Conservation (phyloP, 1,139 yeast genomes). For the Casaregolazyma suthepensis region DNA sequence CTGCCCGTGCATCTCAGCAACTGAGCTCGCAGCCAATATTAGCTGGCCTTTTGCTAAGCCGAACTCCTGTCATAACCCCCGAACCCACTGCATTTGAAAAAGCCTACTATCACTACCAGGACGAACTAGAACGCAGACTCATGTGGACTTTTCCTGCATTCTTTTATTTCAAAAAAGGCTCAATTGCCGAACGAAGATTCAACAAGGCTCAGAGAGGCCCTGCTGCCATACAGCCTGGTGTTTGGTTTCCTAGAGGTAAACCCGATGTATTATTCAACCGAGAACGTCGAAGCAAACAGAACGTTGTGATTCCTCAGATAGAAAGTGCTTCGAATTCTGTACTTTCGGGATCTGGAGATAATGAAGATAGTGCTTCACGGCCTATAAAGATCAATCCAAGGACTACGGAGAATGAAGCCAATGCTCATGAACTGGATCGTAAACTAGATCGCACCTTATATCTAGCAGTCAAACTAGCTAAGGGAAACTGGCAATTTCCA, state of each 20-base stretch:
- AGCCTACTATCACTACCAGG: slow-evolving; percentile 75
- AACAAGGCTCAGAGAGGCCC: slow-evolving; percentile 61
- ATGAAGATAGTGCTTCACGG: slow-evolving; percentile 46
- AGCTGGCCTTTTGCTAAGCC: slow-evolving; percentile 55
- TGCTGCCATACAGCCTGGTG: slow-evolving; percentile 61
- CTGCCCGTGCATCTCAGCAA: slow-evolving; percentile 43
- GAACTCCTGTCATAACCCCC: slow-evolving; percentile 80
- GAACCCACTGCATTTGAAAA: slow-evolving; percentile 67
- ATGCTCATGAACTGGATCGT: slow-evolving; percentile 68
- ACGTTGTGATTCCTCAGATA: slow-evolving; percentile 59
- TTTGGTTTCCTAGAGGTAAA: slow-evolving; percentile 72
- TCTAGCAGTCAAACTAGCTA: slow-evolving; percentile 48
- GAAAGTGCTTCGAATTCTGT: slow-evolving; percentile 37
- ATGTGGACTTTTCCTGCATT: slow-evolving; percentile 98
- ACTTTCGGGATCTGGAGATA: slow-evolving; percentile 35
- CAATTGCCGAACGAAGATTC: slow-evolving; percentile 79
- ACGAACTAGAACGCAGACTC: slow-evolving; percentile 77
- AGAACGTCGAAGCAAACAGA: slow-evolving; percentile 81
- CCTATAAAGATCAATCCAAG: slow-evolving; percentile 69
- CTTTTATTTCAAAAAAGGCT: slow-evolving; percentile 86
- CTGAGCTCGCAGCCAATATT: slow-evolving; percentile 11
- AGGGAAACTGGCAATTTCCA: slow-evolving; percentile 70
- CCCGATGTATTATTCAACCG: slow-evolving; percentile 86
- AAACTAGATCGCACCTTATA: slow-evolving; percentile 74
- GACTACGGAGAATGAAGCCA: slow-evolving; percentile 73